phyloP scores from a whole-genome alignment of 169 alveolate genomes.

The Plasmodium gonderi region DNA sequence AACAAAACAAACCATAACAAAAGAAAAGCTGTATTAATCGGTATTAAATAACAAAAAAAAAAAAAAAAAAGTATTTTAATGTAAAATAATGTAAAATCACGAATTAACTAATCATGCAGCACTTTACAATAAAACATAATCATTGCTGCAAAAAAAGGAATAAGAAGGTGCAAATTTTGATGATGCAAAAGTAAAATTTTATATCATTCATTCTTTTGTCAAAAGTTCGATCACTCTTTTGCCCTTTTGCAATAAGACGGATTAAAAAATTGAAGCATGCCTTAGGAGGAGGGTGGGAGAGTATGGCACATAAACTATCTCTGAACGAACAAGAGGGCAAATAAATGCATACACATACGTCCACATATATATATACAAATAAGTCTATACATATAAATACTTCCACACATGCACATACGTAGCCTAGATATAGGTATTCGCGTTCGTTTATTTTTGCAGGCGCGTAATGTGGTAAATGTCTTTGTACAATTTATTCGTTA shows the following conservation, averaged over 20 bases:
- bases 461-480: background rate
- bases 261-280: no score
- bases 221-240: background rate
- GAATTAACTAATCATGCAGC: no score
- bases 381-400: no score
- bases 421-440: background rate
- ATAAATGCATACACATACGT: no score
- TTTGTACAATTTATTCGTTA: slow-evolving; percentile 17
- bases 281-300: background rate
- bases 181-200: background rate
- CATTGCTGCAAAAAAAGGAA: background rate
- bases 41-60: background rate
- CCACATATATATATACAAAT: no score
- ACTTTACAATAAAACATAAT: no score
- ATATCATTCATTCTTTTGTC: background rate
- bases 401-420: no score
- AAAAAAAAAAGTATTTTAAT: background rate
- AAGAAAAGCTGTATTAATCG: background rate
- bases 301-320: no score
- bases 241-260: no score
- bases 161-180: background rate
- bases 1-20: background rate
- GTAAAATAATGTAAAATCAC: background rate
- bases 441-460: background rate
- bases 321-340: no score